Base-by-base conservation (phyloP, 306 rosid genomes). In the Albizia julibrissin region DNA sequence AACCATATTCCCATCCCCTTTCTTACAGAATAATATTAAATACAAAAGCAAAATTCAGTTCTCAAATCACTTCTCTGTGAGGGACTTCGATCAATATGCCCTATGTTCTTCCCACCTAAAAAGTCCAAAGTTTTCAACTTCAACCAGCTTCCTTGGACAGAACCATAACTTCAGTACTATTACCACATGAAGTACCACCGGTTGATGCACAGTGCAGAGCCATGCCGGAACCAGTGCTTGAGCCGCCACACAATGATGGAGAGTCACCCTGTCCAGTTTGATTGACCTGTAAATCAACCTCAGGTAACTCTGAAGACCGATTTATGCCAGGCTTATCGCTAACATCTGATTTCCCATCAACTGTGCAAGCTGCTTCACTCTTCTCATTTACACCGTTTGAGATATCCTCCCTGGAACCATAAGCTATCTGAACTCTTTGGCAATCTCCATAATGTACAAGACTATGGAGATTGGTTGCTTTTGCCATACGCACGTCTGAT, bases 71-170 rank as follows among this genome's bases (percentile, higher is more conserved):
- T 76, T 58, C 34, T 18, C 74, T 29, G n/a, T 47, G 59, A 81
- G 21, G 40, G 66, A 81, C 61, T 64, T 5, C 1, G 56, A 70
- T 27, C 31, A 37, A 68, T 12, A 24, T 68, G 46, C 29, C 50
- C 21, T n/a, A 2, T 21, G 29, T 69, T 40, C 3, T 85, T 39
- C 59, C 14, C 76, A 39, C 82, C 82, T 80, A 37, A 79, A 50
- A 54, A 58, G 27, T 80, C 69, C 72, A 79, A 64, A 65, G 37
- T 84, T 49, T 46, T 85, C 83, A 83, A 85, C 91, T 46, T 85
- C 82, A 85, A 85, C 91, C 85, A 70, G 88, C 91, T 88, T 76
- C 84, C 79, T 89, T 87, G 77, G 92, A 86, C 66, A 84, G 65
- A 85, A 85, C 81, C 56, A 80, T 75, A 66, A 79, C 91, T 80